Evolutionary conservation across 192 early-diverging fungal species (phyloP).

Genomic region (Backusella circina): DNA sequence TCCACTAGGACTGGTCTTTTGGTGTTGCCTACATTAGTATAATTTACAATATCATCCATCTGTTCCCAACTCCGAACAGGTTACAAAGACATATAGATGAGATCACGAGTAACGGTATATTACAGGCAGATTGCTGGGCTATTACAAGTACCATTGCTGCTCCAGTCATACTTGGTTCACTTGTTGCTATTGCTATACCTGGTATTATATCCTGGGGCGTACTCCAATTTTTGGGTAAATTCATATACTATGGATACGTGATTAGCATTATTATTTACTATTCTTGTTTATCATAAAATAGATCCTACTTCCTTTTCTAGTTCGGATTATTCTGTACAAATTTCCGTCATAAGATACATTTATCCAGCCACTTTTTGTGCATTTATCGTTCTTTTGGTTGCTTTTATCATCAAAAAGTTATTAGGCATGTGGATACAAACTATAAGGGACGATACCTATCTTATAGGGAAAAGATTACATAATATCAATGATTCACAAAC

Average conservation of each 20-base stretch:
- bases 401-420: conserved; percentile 28
- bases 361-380: conserved; percentile 44
- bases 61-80: conserved; percentile 41
- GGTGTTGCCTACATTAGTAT: conserved; percentile 75
- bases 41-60: conserved; percentile 40
- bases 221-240: conserved; percentile 27
- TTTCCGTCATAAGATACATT: conserved; percentile 1
- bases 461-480: conserved; percentile 82
- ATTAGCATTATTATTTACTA: not conserved
- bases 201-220: conserved; percentile 34
- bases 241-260: not conserved
- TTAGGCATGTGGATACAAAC: conserved; percentile 71
- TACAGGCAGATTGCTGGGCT: conserved; percentile 19
- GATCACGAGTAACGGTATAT: conserved; percentile 28
- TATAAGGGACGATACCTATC: conserved; percentile 80
- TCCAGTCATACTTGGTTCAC: conserved; percentile 25
- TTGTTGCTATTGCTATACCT: conserved; percentile 35
- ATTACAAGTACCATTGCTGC: conserved; percentile 32
- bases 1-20: conserved; percentile 67
- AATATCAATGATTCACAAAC: conserved; percentile 52
- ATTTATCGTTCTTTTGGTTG: conserved; percentile 17
- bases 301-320: not conserved
- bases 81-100: conserved; percentile 35
- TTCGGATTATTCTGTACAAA: not conserved
- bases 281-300: not conserved